phyloP scores from a whole-genome alignment of 805 yeast genomes.

The Pichia membranifaciens region DNA sequence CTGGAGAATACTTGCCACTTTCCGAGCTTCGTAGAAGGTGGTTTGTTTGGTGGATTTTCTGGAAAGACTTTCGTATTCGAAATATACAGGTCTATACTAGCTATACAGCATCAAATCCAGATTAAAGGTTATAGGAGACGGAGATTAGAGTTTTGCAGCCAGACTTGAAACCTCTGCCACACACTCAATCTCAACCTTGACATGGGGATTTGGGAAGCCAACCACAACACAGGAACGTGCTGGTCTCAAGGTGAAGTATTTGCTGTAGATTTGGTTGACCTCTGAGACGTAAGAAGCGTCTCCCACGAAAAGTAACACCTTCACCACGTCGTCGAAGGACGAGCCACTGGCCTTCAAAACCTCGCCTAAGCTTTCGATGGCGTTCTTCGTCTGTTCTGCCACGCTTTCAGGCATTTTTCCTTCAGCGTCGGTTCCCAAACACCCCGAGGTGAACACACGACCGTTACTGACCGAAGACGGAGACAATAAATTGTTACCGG shows the following conservation, averaged over 20 bases:
- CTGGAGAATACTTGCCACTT: too few species aligned
- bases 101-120: neutral
- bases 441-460: constrained; percentile 45
- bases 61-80: neutral
- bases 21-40: too few species aligned
- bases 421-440: constrained; percentile 35
- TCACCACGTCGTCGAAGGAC: constrained; percentile 40
- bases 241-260: constrained; percentile 45
- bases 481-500: constrained; percentile 31
- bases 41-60: too few species aligned
- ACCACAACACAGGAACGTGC: constrained; percentile 50
- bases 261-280: constrained; percentile 42
- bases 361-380: constrained; percentile 38
- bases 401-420: constrained; percentile 36
- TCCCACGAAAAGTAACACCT: constrained; percentile 44
- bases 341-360: constrained; percentile 42
- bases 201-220: constrained; percentile 42
- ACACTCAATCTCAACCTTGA: constrained; percentile 45
- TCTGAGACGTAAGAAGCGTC: constrained; percentile 38
- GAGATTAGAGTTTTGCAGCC: constrained; percentile 4
- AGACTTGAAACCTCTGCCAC: constrained; percentile 7
- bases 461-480: constrained; percentile 39
- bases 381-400: constrained; percentile 40
- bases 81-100: neutral
- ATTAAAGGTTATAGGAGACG: neutral